These are phyloP conservation scores for Fusarium pininemorale DNA, from an alignment of 2,329 filamentous ascomycete genomes.

Conservation along the genomic window DNA sequence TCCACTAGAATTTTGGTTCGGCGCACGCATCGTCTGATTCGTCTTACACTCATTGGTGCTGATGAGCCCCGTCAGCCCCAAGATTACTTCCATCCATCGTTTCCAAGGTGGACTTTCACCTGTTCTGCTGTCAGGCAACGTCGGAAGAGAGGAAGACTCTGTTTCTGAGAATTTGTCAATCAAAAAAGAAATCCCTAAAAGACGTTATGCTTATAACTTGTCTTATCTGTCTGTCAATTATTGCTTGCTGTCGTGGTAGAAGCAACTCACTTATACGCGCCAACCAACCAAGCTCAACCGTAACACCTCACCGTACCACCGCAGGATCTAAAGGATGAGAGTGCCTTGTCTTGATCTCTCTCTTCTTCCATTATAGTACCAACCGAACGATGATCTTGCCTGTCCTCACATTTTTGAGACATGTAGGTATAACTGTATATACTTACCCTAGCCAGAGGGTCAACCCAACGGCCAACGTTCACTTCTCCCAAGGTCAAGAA, in stretches of 20 bases:
- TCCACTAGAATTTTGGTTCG: slow-evolving; percentile 7
- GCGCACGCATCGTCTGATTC: background rate
- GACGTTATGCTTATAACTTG: background rate
- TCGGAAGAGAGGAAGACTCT: background rate
- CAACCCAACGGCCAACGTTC: background rate
- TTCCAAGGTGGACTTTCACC: background rate
- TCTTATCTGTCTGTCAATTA: background rate
- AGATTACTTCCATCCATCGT: slow-evolving; percentile 2
- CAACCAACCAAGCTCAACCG: background rate
- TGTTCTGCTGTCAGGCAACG: background rate
- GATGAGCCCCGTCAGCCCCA: slow-evolving; percentile 31
- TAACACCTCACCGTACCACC: background rate
- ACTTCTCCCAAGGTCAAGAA: background rate
- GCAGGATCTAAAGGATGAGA: background rate
- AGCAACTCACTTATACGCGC: background rate
- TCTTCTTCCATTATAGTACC: background rate
- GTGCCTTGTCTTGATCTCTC: slow-evolving; percentile 1
- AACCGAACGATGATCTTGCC: slow-evolving; percentile 1
- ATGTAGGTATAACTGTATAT: background rate
- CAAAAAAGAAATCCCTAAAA: background rate
- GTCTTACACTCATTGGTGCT: slow-evolving; percentile 26
- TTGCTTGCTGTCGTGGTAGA: background rate
- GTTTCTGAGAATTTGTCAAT: background rate
- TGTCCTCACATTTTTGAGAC: slow-evolving; percentile 9
- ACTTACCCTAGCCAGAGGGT: background rate